A percentile compares a stretch with the other conserved stretches of the same genome.
These are phyloP conservation scores for Verticillium tricorpus DNA, from an alignment of 2,329 filamentous ascomycete species.

Conservation along the genomic window DNA sequence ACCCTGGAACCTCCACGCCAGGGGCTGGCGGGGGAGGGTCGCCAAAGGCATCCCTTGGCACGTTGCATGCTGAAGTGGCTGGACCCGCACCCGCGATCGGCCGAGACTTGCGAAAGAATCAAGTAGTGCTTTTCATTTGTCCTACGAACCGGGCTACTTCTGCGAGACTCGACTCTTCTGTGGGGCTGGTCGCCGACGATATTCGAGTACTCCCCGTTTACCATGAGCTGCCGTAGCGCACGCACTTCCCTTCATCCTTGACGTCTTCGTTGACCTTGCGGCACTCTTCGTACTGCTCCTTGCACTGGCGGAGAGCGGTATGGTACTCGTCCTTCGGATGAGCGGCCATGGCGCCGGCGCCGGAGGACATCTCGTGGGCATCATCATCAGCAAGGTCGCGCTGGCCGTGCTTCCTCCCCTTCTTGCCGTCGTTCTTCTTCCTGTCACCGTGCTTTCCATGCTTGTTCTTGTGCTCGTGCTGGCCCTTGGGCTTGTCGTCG, in stretches of 20 bases:
- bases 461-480: background rate
- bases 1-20: background rate
- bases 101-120: background rate
- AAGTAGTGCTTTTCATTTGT: background rate
- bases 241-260: background rate
- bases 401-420: background rate
- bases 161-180: background rate
- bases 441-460: background rate
- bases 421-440: background rate
- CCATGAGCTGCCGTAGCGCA: background rate
- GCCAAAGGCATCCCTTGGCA: background rate
- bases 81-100: background rate
- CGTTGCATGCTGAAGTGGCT: background rate
- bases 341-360: background rate
- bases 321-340: background rate
- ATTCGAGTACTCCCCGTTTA: background rate
- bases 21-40: background rate
- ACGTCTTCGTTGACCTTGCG: conserved; percentile 31
- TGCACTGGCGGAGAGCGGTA: conserved; percentile 32
- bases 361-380: background rate
- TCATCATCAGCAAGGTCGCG: background rate
- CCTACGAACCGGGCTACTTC: background rate
- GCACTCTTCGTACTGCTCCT: conserved; percentile 45
- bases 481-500: background rate
- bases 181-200: background rate